These are phyloP conservation scores for Hemileccinum rubropunctum DNA, from an alignment of 768 basidiomycete genomes.

Conservation along the genomic window DNA sequence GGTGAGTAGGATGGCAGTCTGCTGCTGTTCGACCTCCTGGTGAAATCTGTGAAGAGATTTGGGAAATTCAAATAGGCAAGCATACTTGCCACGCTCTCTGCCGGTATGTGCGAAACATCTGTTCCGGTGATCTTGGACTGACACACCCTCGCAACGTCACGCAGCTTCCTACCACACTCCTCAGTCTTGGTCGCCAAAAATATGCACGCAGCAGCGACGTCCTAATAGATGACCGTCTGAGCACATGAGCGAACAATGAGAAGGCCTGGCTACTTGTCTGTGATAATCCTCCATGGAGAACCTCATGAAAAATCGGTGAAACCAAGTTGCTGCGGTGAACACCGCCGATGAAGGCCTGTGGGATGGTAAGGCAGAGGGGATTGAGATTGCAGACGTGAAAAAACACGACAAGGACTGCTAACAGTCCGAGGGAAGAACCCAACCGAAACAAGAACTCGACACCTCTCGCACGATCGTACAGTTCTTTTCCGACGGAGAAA, in stretches of 20 bases:
- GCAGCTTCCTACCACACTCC: conserved; percentile 81
- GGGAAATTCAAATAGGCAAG: background rate
- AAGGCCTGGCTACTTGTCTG: conserved; percentile 50
- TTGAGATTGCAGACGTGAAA: conserved; percentile 12
- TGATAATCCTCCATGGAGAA: conserved; percentile 81
- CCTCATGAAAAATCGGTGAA: conserved; percentile 90
- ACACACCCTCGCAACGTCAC: conserved; percentile 78
- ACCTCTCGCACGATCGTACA: conserved; percentile 77
- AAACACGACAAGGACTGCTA: conserved; percentile 32
- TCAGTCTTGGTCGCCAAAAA: conserved; percentile 92
- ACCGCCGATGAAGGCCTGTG: conserved; percentile 75
- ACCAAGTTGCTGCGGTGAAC: conserved; percentile 87
- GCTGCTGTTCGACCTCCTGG: conserved; percentile 76
- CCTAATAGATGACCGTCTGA: conserved; percentile 40
- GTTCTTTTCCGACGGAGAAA: conserved; percentile 56
- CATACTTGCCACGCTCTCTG: conserved; percentile 60
- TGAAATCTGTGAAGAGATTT: background rate
- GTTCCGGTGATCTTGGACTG: conserved; percentile 61
- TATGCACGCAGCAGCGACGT: conserved; percentile 81
- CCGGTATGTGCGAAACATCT: conserved; percentile 54
- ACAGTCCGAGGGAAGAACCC: conserved; percentile 76
- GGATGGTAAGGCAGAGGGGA: conserved; percentile 8
- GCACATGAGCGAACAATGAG: conserved; percentile 4
- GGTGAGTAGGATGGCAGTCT: conserved; percentile 63
- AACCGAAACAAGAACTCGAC: conserved; percentile 84